Evolutionary conservation across 208 protist species (phyloP).

Genomic region (Trypanosoma lewisi): DNA sequence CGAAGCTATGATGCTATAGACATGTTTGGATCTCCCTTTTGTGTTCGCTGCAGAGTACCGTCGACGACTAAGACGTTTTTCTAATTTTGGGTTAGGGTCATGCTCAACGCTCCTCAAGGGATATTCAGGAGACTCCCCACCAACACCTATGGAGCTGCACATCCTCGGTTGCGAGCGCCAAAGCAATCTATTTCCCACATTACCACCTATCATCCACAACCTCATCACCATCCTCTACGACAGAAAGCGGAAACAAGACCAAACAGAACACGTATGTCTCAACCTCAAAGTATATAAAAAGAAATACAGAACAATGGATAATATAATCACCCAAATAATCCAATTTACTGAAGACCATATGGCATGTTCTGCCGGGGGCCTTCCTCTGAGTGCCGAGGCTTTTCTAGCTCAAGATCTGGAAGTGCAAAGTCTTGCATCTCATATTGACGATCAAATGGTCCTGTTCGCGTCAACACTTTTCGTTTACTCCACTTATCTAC

Average conservation of each 20-base stretch:
- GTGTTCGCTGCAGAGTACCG: constrained; percentile 66
- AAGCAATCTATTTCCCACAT: not conserved
- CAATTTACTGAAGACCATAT: constrained; percentile 80
- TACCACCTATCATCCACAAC: not conserved
- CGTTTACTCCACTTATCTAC: constrained; percentile 92
- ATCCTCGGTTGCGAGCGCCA: not conserved
- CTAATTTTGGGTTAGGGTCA: not conserved
- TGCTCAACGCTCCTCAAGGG: not conserved
- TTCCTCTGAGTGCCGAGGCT: constrained; percentile 71
- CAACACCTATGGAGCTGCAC: constrained; percentile 1
- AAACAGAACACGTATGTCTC: constrained; percentile 1
- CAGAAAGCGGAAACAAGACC: constrained; percentile 9
- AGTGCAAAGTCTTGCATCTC: constrained; percentile 92
- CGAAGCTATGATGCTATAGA: constrained; percentile 43
- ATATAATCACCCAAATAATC: constrained; percentile 8
- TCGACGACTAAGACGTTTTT: constrained; percentile 42
- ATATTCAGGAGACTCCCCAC: not conserved
- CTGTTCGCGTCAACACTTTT: constrained; percentile 81
- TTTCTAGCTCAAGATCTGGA: constrained; percentile 84
- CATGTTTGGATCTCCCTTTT: constrained; percentile 41
- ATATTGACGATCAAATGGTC: constrained; percentile 89
- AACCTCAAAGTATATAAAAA: no score
- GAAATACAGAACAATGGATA: constrained; percentile 9
- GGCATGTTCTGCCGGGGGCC: constrained; percentile 87
- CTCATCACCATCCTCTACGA: constrained; percentile 11